phyloP scores from a whole-genome alignment of 345 rosid genomes.

The Mallotus nudiflorus region DNA sequence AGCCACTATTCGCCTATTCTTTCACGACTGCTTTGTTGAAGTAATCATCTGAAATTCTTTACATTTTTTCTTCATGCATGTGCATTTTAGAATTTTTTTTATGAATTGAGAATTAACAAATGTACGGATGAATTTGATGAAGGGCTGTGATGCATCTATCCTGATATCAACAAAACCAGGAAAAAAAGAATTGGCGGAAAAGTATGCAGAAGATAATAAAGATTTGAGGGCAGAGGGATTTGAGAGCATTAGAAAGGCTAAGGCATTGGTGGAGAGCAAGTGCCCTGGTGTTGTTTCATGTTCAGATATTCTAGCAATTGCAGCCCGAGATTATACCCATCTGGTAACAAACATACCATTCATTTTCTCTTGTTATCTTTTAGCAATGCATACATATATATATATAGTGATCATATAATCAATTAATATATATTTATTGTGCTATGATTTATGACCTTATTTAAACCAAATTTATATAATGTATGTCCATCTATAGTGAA shows the following conservation, averaged over 20 bases:
- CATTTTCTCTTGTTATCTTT: background rate
- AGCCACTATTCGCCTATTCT: conserved; percentile 88
- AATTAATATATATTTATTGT: too few relatives aligned
- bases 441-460: too few relatives aligned
- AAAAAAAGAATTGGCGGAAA: conserved; percentile 63
- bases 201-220: conserved; percentile 68
- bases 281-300: conserved; percentile 88
- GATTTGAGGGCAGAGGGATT: conserved; percentile 67
- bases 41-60: conserved; percentile 30
- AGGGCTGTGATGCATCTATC: conserved; percentile 93
- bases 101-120: too few relatives aligned
- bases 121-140: too few relatives aligned
- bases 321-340: conserved; percentile 79
- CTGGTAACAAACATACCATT: conserved; percentile 35
- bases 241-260: conserved; percentile 57
- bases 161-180: conserved; percentile 58
- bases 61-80: background rate
- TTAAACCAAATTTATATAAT: too few relatives aligned
- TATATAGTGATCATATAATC: too few relatives aligned
- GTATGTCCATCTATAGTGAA: too few relatives aligned
- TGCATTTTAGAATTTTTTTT: too few relatives aligned
- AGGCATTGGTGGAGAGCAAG: conserved; percentile 67
- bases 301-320: conserved; percentile 81
- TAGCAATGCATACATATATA: background rate
- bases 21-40: conserved; percentile 94